These are phyloP conservation scores for Neofusicoccum ribis DNA, from an alignment of 2,329 filamentous ascomycete genomes.

Conservation along the genomic window DNA sequence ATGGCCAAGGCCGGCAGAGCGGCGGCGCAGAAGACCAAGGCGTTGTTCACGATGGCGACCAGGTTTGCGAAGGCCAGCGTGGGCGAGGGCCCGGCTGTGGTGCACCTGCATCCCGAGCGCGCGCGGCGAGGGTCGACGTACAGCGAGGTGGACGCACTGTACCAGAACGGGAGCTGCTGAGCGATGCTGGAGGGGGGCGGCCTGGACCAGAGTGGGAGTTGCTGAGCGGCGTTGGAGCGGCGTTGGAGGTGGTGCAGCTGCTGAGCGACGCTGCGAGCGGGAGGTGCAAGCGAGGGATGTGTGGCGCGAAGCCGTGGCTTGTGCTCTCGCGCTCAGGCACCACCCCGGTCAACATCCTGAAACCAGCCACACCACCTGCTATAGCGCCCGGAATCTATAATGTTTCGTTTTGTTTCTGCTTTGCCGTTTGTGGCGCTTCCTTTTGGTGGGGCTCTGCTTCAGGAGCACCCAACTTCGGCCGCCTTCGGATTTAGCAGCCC, in stretches of 20 bases:
- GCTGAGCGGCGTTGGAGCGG: neutral
- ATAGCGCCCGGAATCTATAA: neutral
- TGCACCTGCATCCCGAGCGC: constrained; percentile 16
- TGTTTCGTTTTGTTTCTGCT: neutral
- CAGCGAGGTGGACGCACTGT: constrained; percentile 18
- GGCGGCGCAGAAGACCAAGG: constrained; percentile 7
- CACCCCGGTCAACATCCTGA: neutral
- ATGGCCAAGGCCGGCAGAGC: neutral
- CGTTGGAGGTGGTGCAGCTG: constrained; percentile 8
- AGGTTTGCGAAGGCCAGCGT: constrained; percentile 18
- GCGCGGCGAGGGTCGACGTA: constrained; percentile 12
- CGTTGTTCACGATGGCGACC: constrained; percentile 2
- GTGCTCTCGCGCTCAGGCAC: neutral
- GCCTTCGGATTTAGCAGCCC: neutral
- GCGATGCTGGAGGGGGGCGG: no score
- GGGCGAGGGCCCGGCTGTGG: constrained; percentile 16
- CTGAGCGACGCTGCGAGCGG: neutral
- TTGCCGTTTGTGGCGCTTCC: neutral
- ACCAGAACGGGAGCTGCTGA: constrained; percentile 17
- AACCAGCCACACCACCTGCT: neutral
- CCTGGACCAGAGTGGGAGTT: constrained; percentile 15
- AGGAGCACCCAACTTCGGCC: neutral
- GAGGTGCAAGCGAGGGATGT: no score
- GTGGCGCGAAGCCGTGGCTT: no score
- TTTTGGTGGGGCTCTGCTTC: neutral